phyloP scores from a whole-genome alignment of 2,329 filamentous ascomycete species.

The Capronia epimyces region DNA sequence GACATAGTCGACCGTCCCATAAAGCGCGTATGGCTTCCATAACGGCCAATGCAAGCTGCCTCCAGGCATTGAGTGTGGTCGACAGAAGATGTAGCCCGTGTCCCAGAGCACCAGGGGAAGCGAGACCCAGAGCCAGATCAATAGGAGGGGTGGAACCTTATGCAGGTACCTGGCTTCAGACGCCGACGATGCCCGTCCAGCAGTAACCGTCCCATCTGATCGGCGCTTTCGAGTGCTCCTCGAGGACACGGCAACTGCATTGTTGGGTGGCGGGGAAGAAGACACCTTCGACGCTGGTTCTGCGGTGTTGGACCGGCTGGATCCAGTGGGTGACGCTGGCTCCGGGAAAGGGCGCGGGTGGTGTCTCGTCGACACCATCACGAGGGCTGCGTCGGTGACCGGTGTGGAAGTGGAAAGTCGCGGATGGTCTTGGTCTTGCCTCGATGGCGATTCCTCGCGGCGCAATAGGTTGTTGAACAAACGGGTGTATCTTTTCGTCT shows the following conservation, averaged over 20 bases:
- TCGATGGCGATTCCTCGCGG: too few species aligned
- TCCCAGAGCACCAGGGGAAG: slow-evolving; percentile 80
- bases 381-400: slow-evolving; percentile 9
- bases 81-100: slow-evolving; percentile 68
- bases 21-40: slow-evolving; percentile 73
- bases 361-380: slow-evolving; percentile 54
- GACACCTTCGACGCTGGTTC: slow-evolving; percentile 22
- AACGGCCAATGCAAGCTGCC: slow-evolving; percentile 66
- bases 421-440: background rate
- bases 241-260: slow-evolving; percentile 3
- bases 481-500: too few species aligned
- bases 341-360: slow-evolving; percentile 49
- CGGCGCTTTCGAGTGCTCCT: slow-evolving; percentile 16
- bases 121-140: slow-evolving; percentile 68
- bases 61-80: slow-evolving; percentile 76
- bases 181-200: slow-evolving; percentile 11
- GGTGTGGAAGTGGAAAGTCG: background rate
- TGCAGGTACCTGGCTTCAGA: slow-evolving; percentile 48
- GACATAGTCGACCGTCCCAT: slow-evolving; percentile 71
- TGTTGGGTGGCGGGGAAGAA: slow-evolving; percentile 5
- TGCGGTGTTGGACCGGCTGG: slow-evolving; percentile 21
- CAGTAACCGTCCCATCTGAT: slow-evolving; percentile 25
- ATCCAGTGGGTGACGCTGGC: slow-evolving; percentile 27
- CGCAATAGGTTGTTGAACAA: too few species aligned
- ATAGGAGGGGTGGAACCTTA: slow-evolving; percentile 53